A percentile compares a stretch with the other conserved stretches of the same genome.
phyloP scores from a whole-genome alignment of 257 asterid species.

The Buddleja alternifolia region DNA sequence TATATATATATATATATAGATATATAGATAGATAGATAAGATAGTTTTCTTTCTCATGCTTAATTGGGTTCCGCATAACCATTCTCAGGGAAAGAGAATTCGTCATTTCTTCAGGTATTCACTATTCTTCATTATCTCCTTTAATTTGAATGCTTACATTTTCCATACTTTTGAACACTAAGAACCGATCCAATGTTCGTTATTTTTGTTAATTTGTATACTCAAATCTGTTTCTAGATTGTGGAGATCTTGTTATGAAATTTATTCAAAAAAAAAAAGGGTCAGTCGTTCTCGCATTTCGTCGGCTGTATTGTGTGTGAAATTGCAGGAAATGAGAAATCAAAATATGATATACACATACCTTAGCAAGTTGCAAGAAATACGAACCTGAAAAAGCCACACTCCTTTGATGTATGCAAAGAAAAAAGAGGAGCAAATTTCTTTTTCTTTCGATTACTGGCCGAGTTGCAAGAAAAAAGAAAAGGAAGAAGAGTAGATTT shows the following conservation, averaged over 20 bases:
- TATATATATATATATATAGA: neutral
- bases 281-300: too few species aligned
- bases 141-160: slow-evolving; percentile 34
- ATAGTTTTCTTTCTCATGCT: slow-evolving; percentile 31
- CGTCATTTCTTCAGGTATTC: slow-evolving; percentile 34
- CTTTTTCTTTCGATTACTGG: too few species aligned
- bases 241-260: slow-evolving; percentile 32
- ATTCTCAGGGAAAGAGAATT: slow-evolving; percentile 38
- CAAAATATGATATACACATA: too few species aligned
- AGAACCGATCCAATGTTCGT: slow-evolving; percentile 18
- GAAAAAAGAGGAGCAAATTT: too few species aligned
- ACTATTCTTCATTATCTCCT: slow-evolving; percentile 20
- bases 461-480: too few species aligned
- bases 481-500: too few species aligned
- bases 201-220: slow-evolving; percentile 19
- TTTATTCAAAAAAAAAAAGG: slow-evolving; percentile 15
- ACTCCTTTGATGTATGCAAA: too few species aligned
- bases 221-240: slow-evolving; percentile 12
- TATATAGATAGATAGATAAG: slow-evolving; percentile 23
- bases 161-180: slow-evolving; percentile 3
- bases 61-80: slow-evolving; percentile 35
- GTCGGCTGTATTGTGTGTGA: too few species aligned
- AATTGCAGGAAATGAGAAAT: too few species aligned
- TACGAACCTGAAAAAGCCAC: too few species aligned
- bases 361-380: too few species aligned